Percentiles rank a stretch among this genome's conserved stretches.
Conservation (phyloP, 148 eudicot species). For the Chenopodium quinoa region DNA sequence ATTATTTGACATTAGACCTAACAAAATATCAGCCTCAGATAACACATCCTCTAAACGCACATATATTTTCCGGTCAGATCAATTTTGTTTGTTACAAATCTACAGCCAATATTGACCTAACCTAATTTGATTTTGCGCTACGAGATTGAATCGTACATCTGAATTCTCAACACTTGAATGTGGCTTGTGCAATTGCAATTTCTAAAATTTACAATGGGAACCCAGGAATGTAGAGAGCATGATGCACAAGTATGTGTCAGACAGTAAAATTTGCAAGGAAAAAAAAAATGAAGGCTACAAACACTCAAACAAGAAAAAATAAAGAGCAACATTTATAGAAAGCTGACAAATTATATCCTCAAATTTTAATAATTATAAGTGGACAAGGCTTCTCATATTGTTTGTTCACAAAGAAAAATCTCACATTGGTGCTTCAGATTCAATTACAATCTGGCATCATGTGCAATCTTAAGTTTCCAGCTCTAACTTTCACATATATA, state of each 20-base stretch:
- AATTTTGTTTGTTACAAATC: no score
- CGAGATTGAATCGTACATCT: neutral
- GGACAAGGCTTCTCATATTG: neutral
- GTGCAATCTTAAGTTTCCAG: conserved; percentile 1
- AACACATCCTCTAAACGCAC: no score
- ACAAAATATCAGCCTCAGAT: neutral
- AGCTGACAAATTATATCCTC: neutral
- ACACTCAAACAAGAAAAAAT: neutral
- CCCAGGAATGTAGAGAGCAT: neutral
- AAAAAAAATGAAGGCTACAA: neutral
- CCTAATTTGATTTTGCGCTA: neutral
- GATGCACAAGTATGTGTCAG: neutral
- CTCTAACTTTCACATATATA: conserved; percentile 9
- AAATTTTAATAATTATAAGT: neutral
- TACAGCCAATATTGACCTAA: neutral
- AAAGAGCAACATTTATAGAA: neutral
- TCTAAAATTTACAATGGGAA: no score
- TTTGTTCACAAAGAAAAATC: neutral
- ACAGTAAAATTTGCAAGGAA: no score
- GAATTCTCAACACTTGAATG: neutral
- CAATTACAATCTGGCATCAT: neutral
- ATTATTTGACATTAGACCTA: neutral
- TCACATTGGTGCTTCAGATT: neutral
- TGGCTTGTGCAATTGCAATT: neutral
- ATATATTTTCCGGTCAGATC: no score